Base-by-base conservation (phyloP, 2,329 filamentous ascomycete species). In the Ceratocystis lukuohia region DNA sequence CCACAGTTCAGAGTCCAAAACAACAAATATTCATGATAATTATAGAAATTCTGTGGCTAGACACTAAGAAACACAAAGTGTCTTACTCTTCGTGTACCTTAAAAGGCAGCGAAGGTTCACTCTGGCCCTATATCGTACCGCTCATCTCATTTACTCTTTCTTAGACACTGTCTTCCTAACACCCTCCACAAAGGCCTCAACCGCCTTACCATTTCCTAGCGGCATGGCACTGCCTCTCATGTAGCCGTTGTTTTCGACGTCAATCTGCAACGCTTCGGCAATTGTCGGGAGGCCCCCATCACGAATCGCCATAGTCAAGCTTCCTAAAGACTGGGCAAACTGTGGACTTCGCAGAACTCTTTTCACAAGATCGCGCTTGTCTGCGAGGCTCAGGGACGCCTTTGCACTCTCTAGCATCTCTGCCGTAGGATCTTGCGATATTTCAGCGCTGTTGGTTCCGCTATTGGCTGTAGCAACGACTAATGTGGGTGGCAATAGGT, bases 251-350 rank as follows among this genome's bases (percentile, higher is more conserved):
- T 96, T 91, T 72, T 88, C 83, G 22, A 99, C 84, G 70, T 85
- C 84, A 67, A 97, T 83, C 5, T 86, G 84, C 48, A 99, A 78
- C 3, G 92, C 93, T 71, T 96, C 91, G 5, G 91, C 88, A 69
- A 99, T 88, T 71, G 87, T 95, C 3, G 93, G 92, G 67, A 99
- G 77, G 0, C 93, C 94, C 12, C 94, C 94, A 71, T 97, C 93
- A 67, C 91, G 82, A 66, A 99, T 79, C 12, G 94, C 94, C 75
- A 91, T 85, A 0, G 91, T 96, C 71, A 99, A 77, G 73, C 88
- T 94, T 0, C 85, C 84, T 48, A 96, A 77, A 70, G 90, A 93
- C 75, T 97, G 94, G 68, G 85, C 84, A 72, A 99, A 91, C 73
- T 99, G 94, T 20, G 94, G 93, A 70, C 89, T 95, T 69, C 89